phyloP scores from a whole-genome alignment of 345 rosid genomes.

The Citrus trifoliata region DNA sequence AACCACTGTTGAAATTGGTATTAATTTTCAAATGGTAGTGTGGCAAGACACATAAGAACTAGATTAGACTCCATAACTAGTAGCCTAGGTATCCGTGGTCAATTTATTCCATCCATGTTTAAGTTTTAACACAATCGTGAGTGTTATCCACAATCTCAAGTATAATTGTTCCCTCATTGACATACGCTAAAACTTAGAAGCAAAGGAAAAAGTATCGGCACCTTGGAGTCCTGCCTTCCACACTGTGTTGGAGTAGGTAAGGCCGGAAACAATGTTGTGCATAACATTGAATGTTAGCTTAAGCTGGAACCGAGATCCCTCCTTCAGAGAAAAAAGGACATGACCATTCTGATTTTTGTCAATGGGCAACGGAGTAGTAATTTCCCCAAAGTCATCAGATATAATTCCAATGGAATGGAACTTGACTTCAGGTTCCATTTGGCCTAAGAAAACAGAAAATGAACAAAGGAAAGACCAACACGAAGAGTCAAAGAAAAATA shows the following conservation, averaged over 20 bases:
- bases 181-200: background rate
- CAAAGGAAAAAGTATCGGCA: constrained; percentile 3
- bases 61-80: background rate
- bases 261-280: constrained; percentile 58
- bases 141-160: background rate
- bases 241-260: constrained; percentile 42
- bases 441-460: constrained; percentile 27
- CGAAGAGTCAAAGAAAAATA: background rate
- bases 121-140: background rate
- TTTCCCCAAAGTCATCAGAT: constrained; percentile 44
- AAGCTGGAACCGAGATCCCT: constrained; percentile 49
- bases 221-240: constrained; percentile 55
- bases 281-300: constrained; percentile 45
- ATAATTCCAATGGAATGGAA: constrained; percentile 51
- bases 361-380: constrained; percentile 38
- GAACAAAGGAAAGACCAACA: background rate
- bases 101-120: background rate
- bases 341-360: constrained; percentile 22
- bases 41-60: too few relatives aligned
- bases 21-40: background rate
- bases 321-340: constrained; percentile 37
- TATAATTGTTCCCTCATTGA: background rate
- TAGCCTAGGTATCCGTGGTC: background rate
- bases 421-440: constrained; percentile 54
- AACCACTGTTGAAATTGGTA: background rate